Base-by-base conservation (phyloP, 768 basidiomycete genomes). In the Suillus subaureus region DNA sequence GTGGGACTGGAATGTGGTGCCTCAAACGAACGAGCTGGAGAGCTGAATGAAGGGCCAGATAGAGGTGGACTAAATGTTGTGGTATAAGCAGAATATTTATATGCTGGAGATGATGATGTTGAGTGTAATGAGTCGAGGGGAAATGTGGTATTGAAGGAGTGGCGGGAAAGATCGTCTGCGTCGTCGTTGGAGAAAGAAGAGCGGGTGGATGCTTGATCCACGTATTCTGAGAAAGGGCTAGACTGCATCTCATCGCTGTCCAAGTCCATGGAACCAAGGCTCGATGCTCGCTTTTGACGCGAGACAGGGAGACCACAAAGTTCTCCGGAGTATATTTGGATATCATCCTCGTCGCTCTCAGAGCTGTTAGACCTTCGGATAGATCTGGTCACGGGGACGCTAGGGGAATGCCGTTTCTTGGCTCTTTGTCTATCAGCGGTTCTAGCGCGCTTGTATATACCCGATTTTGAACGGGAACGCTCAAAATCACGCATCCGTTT, bases 401-500 rank as follows among this genome's bases (percentile, higher is more conserved):
- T 70, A 8, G 76, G 72, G 33, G 74, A 74, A 21, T 77, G 71
- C 39, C 80, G 78, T 70, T 83, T 83, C 69, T 77, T 81, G 6
- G 28, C 26, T 21, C 80, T 80, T 66, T 82, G 79, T 70, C 76
- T 79, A 64, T 80, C 79, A 31, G 76, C 65, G 26, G 79, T 79
- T 61, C 80, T 81, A 62, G 79, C 74, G 51, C 79, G 80, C 42
- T 74, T 74, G 64, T 78, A 75, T 16, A 76, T 72, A 61, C 74
- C 77, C 40, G 78, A 77, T 65, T 78, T 77, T 43, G 83, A 83
- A 63, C 86, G 80, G 31, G 81, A 80, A 58, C 80, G 76, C 74
- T 92, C 90, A 72, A 87, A 89, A 68, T 90, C 87, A 63, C 88
- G 88, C 90, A 92, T 92, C 61, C 88, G 87, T 64, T 81, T 84